Conservation (phyloP, 257 asterid species). For the Echites panduratus region DNA sequence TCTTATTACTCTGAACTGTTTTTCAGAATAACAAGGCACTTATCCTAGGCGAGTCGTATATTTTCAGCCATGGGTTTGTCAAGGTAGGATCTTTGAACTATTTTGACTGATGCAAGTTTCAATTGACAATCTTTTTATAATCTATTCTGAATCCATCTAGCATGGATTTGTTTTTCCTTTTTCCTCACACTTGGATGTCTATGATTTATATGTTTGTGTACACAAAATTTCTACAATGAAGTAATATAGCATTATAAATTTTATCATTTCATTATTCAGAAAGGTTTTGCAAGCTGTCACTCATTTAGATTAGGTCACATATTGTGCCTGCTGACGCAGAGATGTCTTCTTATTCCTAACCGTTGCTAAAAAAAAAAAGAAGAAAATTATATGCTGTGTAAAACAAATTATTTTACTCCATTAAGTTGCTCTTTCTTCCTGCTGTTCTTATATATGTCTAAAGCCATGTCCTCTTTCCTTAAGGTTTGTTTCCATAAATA, state of each 20-base stretch:
- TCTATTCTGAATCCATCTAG: not conserved
- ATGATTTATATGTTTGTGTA: not conserved
- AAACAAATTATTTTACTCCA: not conserved
- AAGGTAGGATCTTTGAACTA: constrained; percentile 45
- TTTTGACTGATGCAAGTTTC: not conserved
- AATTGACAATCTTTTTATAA: not conserved
- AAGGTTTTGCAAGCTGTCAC: not conserved
- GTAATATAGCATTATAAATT: not conserved
- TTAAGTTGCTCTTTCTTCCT: not conserved
- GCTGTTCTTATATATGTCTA: too few species aligned
- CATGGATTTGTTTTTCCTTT: not conserved
- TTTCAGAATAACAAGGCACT: constrained; percentile 71
- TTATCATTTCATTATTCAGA: not conserved
- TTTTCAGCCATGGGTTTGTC: constrained; percentile 70
- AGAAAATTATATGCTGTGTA: not conserved
- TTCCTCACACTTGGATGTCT: not conserved
- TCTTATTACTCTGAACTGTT: constrained; percentile 20
- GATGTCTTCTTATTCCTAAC: not conserved
- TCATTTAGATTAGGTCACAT: not conserved
- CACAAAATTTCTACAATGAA: not conserved
- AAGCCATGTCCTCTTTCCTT: not conserved
- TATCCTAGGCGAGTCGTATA: constrained; percentile 78
- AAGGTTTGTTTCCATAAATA: too few species aligned
- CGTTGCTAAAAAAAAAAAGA: too few species aligned
- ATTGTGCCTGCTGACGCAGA: not conserved